phyloP scores from a whole-genome alignment of 345 rosid genomes.

The Salix caprea region DNA sequence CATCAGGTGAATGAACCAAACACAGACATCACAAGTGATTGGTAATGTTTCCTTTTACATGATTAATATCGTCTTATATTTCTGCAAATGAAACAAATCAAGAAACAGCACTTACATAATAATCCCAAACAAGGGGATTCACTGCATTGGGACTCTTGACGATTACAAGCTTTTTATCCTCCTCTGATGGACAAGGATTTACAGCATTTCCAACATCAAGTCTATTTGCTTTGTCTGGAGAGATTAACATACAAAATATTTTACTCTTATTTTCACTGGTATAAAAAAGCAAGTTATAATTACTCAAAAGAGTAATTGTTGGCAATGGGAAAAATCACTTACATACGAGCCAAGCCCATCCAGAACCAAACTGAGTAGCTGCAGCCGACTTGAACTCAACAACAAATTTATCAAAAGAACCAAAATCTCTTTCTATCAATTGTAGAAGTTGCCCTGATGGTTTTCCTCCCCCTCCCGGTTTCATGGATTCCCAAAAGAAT shows the following conservation, averaged over 20 bases:
- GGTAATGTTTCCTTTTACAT: background rate
- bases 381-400: conserved; percentile 64
- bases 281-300: background rate
- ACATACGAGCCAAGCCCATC: conserved; percentile 98
- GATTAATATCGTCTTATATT: background rate
- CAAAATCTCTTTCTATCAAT: conserved; percentile 78
- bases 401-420: conserved; percentile 56
- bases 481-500: conserved; percentile 91
- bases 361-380: conserved; percentile 84
- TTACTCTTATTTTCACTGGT: background rate
- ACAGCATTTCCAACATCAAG: conserved; percentile 61
- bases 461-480: conserved; percentile 91
- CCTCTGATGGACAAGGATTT: conserved; percentile 62
- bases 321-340: conserved; percentile 21
- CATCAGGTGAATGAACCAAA: conserved; percentile 17
- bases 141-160: conserved; percentile 88
- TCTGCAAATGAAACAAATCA: background rate
- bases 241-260: conserved; percentile 7
- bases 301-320: background rate
- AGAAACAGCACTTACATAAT: conserved; percentile 49
- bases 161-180: conserved; percentile 74
- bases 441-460: conserved; percentile 73
- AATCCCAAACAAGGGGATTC: conserved; percentile 93
- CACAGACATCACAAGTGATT: background rate
- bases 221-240: conserved; percentile 70